Conservation (phyloP, 495 filamentous ascomycete genomes). For the Lineolata rhizophorae region DNA sequence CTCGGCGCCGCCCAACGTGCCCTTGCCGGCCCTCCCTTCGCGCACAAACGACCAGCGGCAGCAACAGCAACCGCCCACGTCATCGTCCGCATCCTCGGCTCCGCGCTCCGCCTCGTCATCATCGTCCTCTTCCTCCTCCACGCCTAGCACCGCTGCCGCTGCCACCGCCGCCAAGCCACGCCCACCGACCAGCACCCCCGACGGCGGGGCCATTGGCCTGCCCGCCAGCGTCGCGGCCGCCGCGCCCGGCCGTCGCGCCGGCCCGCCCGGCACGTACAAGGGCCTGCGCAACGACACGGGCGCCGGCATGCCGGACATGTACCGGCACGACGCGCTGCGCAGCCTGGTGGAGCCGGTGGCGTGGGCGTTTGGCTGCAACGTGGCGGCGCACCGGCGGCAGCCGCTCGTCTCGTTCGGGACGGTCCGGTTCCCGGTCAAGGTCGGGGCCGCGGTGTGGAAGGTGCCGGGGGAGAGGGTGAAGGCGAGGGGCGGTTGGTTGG, state of each 20-base stretch:
- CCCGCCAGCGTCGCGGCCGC: background rate
- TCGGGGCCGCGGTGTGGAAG: constrained; percentile 38
- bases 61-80: too few species aligned
- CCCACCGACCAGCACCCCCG: background rate
- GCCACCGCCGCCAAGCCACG: background rate
- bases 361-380: constrained; percentile 61
- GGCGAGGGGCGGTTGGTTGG: constrained; percentile 50
- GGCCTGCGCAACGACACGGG: constrained; percentile 37
- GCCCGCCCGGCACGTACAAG: constrained; percentile 9
- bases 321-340: constrained; percentile 44
- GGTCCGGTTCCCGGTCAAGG: constrained; percentile 28
- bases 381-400: constrained; percentile 21
- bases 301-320: constrained; percentile 50
- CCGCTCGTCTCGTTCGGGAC: constrained; percentile 16
- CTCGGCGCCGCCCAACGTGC: too few species aligned
- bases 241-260: background rate
- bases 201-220: too few species aligned
- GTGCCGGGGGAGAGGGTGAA: constrained; percentile 41
- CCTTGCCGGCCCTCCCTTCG: too few species aligned
- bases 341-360: constrained; percentile 57
- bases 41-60: too few species aligned
- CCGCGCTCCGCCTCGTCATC: background rate
- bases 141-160: background rate
- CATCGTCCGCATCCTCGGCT: background rate
- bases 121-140: background rate